Percentiles rank a stretch among this genome's conserved stretches.
phyloP scores from a whole-genome alignment of 1,139 yeast species.

The Geotrichum europaeum region DNA sequence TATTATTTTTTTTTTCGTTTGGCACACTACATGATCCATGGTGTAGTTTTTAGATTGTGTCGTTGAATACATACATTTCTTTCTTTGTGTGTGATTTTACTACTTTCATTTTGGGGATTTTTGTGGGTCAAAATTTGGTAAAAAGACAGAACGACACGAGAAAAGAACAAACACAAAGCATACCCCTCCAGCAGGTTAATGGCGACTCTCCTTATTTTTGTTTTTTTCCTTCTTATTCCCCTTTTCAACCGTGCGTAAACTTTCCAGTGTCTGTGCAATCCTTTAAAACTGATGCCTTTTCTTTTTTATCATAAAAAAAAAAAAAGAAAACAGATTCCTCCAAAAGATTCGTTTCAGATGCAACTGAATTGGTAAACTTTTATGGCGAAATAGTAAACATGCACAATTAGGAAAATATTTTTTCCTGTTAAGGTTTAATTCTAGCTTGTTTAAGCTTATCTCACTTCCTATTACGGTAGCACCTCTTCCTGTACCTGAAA shows the following conservation, averaged over 20 bases:
- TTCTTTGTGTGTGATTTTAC: not conserved
- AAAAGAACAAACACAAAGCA: not conserved
- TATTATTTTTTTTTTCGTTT: not conserved
- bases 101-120: not conserved
- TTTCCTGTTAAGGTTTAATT: not conserved
- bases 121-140: not conserved
- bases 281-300: too few relatives aligned
- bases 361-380: not conserved
- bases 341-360: not conserved
- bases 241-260: not conserved
- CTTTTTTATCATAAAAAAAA: too few relatives aligned
- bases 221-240: not conserved
- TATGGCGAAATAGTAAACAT: not conserved
- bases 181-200: too few relatives aligned
- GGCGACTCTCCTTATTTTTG: not conserved
- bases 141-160: not conserved
- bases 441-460: not conserved
- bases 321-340: not conserved
- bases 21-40: not conserved
- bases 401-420: not conserved
- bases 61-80: not conserved
- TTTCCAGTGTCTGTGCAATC: not conserved
- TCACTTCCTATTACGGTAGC: not conserved
- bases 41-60: not conserved
- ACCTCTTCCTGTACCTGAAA: not conserved